Conservation (phyloP, 2,329 filamentous ascomycete genomes). For the Aspergillus sp. region DNA sequence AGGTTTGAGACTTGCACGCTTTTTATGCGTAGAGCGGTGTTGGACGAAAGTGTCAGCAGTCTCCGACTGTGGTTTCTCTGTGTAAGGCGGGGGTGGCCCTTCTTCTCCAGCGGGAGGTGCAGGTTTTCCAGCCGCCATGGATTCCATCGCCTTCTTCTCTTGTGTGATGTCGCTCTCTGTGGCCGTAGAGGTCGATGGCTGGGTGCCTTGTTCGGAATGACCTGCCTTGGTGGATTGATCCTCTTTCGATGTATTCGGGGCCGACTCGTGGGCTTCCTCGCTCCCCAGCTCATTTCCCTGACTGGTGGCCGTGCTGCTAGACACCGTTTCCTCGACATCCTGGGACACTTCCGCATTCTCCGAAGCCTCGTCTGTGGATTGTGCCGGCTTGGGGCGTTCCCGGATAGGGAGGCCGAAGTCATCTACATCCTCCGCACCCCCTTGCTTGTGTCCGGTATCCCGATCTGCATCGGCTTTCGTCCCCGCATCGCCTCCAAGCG, state of each 20-base stretch:
- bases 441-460: conserved; percentile 6
- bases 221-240: no score
- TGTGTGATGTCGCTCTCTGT: conserved; percentile 1
- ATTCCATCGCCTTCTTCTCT: neutral
- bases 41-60: conserved; percentile 5
- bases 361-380: conserved; percentile 12
- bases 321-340: conserved; percentile 15
- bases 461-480: conserved; percentile 4
- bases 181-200: neutral
- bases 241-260: no score
- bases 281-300: neutral
- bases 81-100: conserved; percentile 14
- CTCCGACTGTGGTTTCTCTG: conserved; percentile 11
- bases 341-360: conserved; percentile 18
- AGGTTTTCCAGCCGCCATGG: conserved; percentile 6
- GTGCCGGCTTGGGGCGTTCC: conserved; percentile 17
- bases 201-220: no score
- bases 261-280: neutral
- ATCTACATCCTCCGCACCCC: conserved; percentile 27
- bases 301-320: neutral
- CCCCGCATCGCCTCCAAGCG: conserved; percentile 4
- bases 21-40: conserved; percentile 17
- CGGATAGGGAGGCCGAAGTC: conserved; percentile 41
- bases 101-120: conserved; percentile 3
- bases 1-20: conserved; percentile 34